Conservation (phyloP, 2,329 filamentous ascomycete species). For the Nothophoma quercina region DNA sequence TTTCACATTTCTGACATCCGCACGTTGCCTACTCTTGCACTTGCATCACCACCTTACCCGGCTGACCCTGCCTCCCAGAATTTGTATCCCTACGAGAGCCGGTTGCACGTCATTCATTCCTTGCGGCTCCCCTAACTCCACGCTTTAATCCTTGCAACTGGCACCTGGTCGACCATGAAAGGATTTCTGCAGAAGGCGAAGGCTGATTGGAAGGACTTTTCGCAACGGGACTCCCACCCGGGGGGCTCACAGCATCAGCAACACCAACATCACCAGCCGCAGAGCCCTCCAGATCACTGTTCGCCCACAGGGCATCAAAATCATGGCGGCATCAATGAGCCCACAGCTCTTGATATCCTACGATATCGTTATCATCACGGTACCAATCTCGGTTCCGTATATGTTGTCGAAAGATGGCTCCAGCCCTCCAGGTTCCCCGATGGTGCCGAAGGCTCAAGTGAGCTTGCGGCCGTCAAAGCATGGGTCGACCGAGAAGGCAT, state of each 20-base stretch:
- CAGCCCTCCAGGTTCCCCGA: slow-evolving; percentile 59
- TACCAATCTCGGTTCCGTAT: slow-evolving; percentile 65
- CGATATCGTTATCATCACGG: slow-evolving; percentile 68
- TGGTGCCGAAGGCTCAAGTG: slow-evolving; percentile 54
- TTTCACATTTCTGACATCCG: not conserved
- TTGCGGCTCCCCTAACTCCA: not conserved
- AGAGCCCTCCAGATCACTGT: not conserved
- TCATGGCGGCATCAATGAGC: slow-evolving; percentile 46
- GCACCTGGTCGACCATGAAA: slow-evolving; percentile 27
- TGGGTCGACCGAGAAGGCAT: slow-evolving; percentile 58
- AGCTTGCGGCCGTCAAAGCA: slow-evolving; percentile 61
- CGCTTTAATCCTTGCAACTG: not conserved
- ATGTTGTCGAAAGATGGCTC: slow-evolving; percentile 68
- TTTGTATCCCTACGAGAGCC: not conserved
- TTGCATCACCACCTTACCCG: not conserved
- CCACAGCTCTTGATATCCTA: slow-evolving; percentile 53
- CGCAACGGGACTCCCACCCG: slow-evolving; percentile 10
- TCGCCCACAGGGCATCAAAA: slow-evolving; percentile 15
- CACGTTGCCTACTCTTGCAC: not conserved
- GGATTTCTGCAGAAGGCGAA: slow-evolving; percentile 40
- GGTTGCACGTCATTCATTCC: slow-evolving; percentile 4
- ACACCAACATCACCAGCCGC: slow-evolving; percentile 1
- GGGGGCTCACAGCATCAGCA: slow-evolving; percentile 1
- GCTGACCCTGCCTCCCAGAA: not conserved
- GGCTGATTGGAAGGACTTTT: slow-evolving; percentile 28